Evolutionary conservation across 108 stramenopile species (phyloP).

Genomic region (Nitzschia sp.): DNA sequence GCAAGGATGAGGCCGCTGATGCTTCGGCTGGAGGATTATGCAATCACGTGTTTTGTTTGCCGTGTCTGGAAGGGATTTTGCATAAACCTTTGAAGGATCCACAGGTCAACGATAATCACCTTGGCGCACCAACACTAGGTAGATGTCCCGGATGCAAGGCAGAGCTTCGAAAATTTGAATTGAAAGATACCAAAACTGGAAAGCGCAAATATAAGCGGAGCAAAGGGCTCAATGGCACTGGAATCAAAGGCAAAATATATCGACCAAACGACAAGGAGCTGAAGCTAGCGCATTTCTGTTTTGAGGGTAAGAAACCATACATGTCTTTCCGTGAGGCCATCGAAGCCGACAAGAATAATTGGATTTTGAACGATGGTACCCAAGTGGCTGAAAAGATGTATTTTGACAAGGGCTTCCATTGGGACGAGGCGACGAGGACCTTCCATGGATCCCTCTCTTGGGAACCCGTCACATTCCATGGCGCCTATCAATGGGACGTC

Average conservation of each 20-base stretch:
- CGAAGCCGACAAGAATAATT: conserved; percentile 17
- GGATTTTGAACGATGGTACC: conserved; percentile 20
- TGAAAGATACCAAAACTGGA: conserved; percentile 15
- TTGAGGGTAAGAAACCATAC: conserved; percentile 18
- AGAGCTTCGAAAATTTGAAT: conserved; percentile 25
- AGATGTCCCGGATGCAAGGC: conserved; percentile 21
- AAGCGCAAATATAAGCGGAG: conserved; percentile 4
- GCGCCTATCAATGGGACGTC: conserved; percentile 24
- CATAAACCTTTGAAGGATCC: conserved; percentile 19
- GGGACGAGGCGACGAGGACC: conserved; percentile 10
- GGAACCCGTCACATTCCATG: conserved; percentile 18
- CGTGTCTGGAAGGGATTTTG: conserved; percentile 11
- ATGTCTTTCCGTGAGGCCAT: conserved; percentile 20
- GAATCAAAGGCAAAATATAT: conserved; percentile 12
- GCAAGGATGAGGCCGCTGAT: conserved; percentile 16
- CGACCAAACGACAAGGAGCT: conserved; percentile 11
- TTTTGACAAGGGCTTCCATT: conserved; percentile 21
- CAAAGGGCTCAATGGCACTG: not conserved
- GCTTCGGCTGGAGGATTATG: conserved; percentile 18
- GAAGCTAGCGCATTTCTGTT: conserved; percentile 11
- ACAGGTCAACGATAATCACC: conserved; percentile 14
- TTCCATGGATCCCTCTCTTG: conserved; percentile 23
- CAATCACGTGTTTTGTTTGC: conserved; percentile 14
- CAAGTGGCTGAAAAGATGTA: conserved; percentile 12
- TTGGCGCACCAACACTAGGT: conserved; percentile 22